Evolutionary conservation across 2,329 filamentous ascomycete genomes (phyloP).

Genomic region (Ramichloridium luteum): DNA sequence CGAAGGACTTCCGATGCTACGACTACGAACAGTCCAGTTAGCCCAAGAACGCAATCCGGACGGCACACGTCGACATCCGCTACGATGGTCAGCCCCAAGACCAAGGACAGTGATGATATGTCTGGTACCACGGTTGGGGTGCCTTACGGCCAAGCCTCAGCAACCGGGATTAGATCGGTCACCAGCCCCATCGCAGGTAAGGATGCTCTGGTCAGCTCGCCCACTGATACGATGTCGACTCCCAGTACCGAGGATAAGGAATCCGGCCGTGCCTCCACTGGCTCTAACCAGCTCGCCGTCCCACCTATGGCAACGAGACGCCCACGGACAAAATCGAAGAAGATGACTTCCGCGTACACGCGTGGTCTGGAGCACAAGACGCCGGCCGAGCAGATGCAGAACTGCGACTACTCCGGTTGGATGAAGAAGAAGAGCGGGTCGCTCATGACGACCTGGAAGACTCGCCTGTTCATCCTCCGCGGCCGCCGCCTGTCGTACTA

Average conservation of each 20-base stretch:
- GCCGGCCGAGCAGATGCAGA: constrained; percentile 70
- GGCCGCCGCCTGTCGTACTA: constrained; percentile 89
- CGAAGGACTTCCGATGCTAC: neutral
- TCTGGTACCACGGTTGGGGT: neutral
- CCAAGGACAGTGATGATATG: neutral
- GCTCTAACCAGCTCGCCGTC: constrained; percentile 27
- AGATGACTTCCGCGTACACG: constrained; percentile 87
- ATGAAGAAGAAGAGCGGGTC: constrained; percentile 99
- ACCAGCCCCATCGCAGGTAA: constrained; percentile 53
- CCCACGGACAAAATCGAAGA: too few species aligned
- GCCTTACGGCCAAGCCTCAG: constrained; percentile 20
- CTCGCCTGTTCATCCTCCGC: constrained; percentile 85
- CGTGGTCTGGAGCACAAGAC: constrained; percentile 70
- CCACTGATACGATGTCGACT: constrained; percentile 39
- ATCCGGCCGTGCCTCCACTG: constrained; percentile 28
- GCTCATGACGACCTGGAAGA: constrained; percentile 95
- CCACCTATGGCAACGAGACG: constrained; percentile 21
- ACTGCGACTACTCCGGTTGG: constrained; percentile 91
- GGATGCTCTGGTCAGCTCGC: constrained; percentile 15
- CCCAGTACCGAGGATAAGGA: constrained; percentile 44
- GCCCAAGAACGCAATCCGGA: neutral
- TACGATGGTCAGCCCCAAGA: neutral
- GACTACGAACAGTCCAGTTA: too few species aligned
- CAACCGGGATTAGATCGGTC: constrained; percentile 66
- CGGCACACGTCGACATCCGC: too few species aligned